Evolutionary conservation across 2,329 filamentous ascomycete genomes (phyloP), one percentile per base, ranked within the genome.

Genomic region (Cladobotryum mycophilum): DNA sequence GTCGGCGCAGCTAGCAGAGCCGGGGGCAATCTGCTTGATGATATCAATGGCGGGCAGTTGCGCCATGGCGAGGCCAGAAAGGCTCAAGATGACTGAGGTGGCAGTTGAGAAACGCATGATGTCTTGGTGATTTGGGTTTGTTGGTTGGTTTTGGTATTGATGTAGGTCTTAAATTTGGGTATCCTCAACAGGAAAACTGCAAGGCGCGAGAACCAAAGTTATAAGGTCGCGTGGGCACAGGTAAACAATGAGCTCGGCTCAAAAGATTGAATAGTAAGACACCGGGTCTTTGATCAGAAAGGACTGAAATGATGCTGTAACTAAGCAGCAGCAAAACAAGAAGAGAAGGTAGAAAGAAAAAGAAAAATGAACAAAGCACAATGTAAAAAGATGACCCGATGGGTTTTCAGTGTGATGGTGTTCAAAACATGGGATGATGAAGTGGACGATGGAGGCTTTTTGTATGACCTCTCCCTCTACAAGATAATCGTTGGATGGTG

Each of bases 1-100:
- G 40, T 67, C 72, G 2, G 66, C 52, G 70, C 86, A 89, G 9
- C 69, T 64, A 15, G 64, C 62, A 1, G 84, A 81, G 2, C 58
- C 63, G 3, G 85, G 81, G n/a, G 79, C 77, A 62, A 88, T 81
- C 46, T 66, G 50, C 53, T 65, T 62, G 60, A 86, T 68, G 56
- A 75, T 69, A 35, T 64, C 60, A 17, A 63, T 62, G 9, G 71
- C 64, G 2, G 53, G 48, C 36, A 61, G 46, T 5, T 57, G 52
- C n/a, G 55, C 59, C 9, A 55, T 44, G 33, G 57, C 55, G 33
- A 60, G 34, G 40, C 53, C 48, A 36, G 48, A 49, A 33, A 58
- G 45, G 49, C 49, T 40, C 42, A 54, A n/a, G 42, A 52, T 41
- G 30, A 51, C 30, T 42, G 47, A 37, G 47, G 53, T 38, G 6